These are phyloP conservation scores for Nigrospora sphaerica DNA, from an alignment of 2,329 filamentous ascomycete genomes.

Conservation along the genomic window DNA sequence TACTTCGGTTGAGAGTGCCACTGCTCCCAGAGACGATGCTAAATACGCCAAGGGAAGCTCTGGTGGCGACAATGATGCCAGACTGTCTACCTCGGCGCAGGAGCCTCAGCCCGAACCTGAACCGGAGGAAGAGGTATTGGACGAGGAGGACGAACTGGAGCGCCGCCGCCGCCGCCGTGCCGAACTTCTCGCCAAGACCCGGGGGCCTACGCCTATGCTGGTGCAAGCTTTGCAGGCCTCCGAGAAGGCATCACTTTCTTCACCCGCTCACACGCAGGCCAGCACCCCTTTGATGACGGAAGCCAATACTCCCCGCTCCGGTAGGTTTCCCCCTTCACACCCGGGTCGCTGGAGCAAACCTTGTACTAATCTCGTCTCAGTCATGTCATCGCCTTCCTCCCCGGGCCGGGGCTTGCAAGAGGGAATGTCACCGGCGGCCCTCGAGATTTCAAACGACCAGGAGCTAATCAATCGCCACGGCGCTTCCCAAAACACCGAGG, in stretches of 20 bases:
- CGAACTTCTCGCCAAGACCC: slow-evolving; percentile 78
- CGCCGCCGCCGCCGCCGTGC: slow-evolving; percentile 78
- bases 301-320: slow-evolving; percentile 37
- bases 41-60: slow-evolving; percentile 59
- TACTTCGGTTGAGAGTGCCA: slow-evolving; percentile 51
- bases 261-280: slow-evolving; percentile 40
- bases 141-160: slow-evolving; percentile 79
- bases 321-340: slow-evolving; percentile 25
- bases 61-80: slow-evolving; percentile 24
- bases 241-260: slow-evolving; percentile 48
- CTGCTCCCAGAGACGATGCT: slow-evolving; percentile 55
- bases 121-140: slow-evolving; percentile 50
- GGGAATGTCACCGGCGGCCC: slow-evolving; percentile 48
- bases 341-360: slow-evolving; percentile 5
- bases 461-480: slow-evolving; percentile 58
- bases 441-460: slow-evolving; percentile 60
- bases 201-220: slow-evolving; percentile 64
- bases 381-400: slow-evolving; percentile 29
- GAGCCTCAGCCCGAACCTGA: slow-evolving; percentile 38
- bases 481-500: slow-evolving; percentile 35
- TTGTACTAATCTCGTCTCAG: slow-evolving; percentile 11
- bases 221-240: slow-evolving; percentile 65
- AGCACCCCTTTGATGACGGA: slow-evolving; percentile 32
- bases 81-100: slow-evolving; percentile 16
- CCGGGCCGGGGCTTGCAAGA: slow-evolving; percentile 38